Base-by-base conservation (phyloP, 1,139 yeast species). In the Nematodospora anomalae region DNA sequence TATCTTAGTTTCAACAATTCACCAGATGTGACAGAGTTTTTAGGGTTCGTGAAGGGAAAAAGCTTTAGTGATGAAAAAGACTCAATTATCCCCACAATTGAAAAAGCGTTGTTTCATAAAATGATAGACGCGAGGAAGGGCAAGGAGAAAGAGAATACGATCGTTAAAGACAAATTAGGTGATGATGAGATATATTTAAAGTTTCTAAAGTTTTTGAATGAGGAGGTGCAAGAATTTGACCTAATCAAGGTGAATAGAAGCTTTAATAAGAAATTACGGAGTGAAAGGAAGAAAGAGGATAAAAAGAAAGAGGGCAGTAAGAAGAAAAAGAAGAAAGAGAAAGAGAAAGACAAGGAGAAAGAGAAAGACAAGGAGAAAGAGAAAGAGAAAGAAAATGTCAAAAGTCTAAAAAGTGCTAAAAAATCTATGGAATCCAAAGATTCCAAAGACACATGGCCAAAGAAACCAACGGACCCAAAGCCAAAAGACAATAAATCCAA, bases 1-100 rank as follows among this genome's bases (percentile, higher is more conserved):
- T 62, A 62, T 40, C 23, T 62, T 6, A 41, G 42, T n/a, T 57
- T 62, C 36, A 45, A 45, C 16, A 45, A 45, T 25, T 44, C 42
- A 24, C 29, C 14, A 3, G 43, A 38, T 13, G 32, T 51, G 9
- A 44, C 41, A 8, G 46, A 40, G 30, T 58, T 62, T 28, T 28
- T 41, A 6, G 26, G 36, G 4, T 43, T 41, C 16, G 30, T 59
- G 4, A 39, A 41, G 22, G 58, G 55, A 3, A 52, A 51, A 37
- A 40, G 61, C 4, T 60, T 62, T 37, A 58, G 52, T 12, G 45
- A 45, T 15, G 51, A 47, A 4, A 41, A 44, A 8, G 65, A 60
- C 27, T 49, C 50, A 6, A 46, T 57, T 27, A 45, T 56, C 11
- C 67, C 67, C 0, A 36, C 45, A 14, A 42, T 61, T 9, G 60